These are phyloP conservation scores for Carpinus viminea DNA, from an alignment of 306 rosid species.

Conservation along the genomic window DNA sequence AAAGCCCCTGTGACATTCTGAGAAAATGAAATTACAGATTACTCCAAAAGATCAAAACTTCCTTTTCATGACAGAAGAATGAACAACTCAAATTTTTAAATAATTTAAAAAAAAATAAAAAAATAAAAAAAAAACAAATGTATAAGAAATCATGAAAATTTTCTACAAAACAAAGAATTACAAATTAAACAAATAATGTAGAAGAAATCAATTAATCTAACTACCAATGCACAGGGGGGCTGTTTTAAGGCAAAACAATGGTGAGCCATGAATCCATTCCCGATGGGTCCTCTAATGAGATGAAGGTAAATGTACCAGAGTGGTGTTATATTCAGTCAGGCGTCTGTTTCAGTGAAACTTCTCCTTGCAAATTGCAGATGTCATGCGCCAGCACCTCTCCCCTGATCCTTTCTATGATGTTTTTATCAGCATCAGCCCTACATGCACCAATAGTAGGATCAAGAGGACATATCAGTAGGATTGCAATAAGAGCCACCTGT, in stretches of 20 bases:
- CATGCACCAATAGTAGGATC: neutral
- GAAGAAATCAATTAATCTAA: neutral
- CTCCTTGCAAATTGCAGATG: neutral
- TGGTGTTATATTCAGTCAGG: neutral
- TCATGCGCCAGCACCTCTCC: neutral
- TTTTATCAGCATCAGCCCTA: neutral
- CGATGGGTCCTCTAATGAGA: neutral
- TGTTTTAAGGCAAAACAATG: neutral
- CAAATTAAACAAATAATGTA: neutral
- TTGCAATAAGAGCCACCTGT: slow-evolving; percentile 14
- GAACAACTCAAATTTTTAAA: neutral
- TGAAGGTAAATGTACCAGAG: neutral
- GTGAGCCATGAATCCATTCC: neutral
- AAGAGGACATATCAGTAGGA: neutral
- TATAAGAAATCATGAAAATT: neutral
- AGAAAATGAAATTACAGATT: neutral
- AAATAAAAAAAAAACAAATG: neutral
- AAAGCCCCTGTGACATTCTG: neutral
- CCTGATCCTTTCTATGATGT: neutral
- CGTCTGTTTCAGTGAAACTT: neutral
- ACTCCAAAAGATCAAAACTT: neutral
- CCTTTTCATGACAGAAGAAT: neutral
- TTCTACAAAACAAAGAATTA: slow-evolving; percentile 10
- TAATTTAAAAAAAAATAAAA: neutral
- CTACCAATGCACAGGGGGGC: neutral